phyloP scores from a whole-genome alignment of 345 rosid species.

The Psidium guajava region DNA sequence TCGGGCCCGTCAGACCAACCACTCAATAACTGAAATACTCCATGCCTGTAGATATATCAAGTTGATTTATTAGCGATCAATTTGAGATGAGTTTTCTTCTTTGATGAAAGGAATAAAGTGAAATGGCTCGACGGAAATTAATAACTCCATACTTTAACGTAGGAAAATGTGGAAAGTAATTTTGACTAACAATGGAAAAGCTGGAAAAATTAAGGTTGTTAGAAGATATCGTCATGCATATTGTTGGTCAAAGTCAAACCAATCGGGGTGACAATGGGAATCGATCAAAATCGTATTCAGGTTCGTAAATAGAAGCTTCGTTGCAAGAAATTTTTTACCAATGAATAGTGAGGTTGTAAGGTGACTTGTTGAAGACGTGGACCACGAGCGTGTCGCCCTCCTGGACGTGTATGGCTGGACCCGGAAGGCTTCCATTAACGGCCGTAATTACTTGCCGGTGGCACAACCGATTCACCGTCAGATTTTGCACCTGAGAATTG shows the following conservation, averaged over 20 bases:
- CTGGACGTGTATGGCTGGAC: conserved; percentile 47
- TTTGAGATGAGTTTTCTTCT: not conserved
- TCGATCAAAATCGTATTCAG: not conserved
- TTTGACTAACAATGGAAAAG: not conserved
- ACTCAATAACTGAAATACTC: conserved; percentile 49
- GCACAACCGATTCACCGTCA: conserved; percentile 49
- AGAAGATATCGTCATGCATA: not conserved
- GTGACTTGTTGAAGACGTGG: conserved; percentile 72
- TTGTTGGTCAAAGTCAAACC: not conserved
- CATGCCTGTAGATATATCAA: conserved; percentile 44
- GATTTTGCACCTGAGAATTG: conserved; percentile 52
- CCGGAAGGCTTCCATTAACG: conserved; percentile 74
- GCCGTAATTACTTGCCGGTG: conserved; percentile 48
- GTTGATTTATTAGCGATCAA: not conserved
- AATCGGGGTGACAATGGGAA: not conserved
- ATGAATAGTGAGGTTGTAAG: conserved; percentile 78
- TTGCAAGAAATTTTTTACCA: conserved; percentile 30
- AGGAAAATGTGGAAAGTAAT: not conserved
- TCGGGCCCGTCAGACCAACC: conserved; percentile 85
- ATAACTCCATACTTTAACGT: not conserved
- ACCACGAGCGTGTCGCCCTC: conserved; percentile 78
- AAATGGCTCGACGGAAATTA: not conserved
- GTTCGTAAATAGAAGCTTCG: not conserved
- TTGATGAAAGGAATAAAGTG: not conserved
- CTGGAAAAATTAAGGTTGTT: not conserved